Base-by-base conservation (phyloP, 2,329 filamentous ascomycete species). In the Nothomitra cinnamomea region DNA sequence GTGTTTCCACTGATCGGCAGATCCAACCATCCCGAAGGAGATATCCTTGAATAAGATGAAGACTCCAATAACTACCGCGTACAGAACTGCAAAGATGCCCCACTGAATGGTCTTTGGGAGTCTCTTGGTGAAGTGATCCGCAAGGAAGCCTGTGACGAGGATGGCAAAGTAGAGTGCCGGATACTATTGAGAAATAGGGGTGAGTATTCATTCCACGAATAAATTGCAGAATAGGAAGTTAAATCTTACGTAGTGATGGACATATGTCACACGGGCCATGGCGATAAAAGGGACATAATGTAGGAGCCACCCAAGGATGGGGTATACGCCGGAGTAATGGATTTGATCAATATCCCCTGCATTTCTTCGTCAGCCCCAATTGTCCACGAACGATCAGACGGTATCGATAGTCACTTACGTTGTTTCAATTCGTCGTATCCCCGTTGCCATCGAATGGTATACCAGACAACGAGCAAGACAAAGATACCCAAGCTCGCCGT, bases 251-350 rank as follows among this genome's bases (percentile, higher is more conserved):
- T 98, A 98, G 72, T 98, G 92, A 69, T 98, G 92, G 53, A 98
- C 92, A 64, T 98, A 98, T 15, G 92, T 98, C 57, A 98, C 92
- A 75, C 92, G 87, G 10, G 88, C 92, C 94, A 98, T 98, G 64
- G 92, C 80, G 62, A 95, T 79, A 69, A 96, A 98, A 0, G 92
- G 92, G 57, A 95, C 71, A 67, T 95, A 98, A 71, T 98, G 92
- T 50, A 98, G 76, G 69, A 95, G 82, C 92, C 92, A 98, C 57
- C 92, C 92, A 54, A 92, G 77, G 54, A 90, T 74, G 7, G 92
- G 90, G 68, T 98, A 98, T 55, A 98, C 65, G 50, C 86, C 92
- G 10, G 89, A 77, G 68, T 95, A 96, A 69, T 95, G 88, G 64
- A 98, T 90, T 60, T 92, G 87, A 67, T 96, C 88, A 60, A 98